These are phyloP conservation scores for Zygoascus meyerae DNA, from an alignment of 1,139 yeast genomes.

Conservation along the genomic window DNA sequence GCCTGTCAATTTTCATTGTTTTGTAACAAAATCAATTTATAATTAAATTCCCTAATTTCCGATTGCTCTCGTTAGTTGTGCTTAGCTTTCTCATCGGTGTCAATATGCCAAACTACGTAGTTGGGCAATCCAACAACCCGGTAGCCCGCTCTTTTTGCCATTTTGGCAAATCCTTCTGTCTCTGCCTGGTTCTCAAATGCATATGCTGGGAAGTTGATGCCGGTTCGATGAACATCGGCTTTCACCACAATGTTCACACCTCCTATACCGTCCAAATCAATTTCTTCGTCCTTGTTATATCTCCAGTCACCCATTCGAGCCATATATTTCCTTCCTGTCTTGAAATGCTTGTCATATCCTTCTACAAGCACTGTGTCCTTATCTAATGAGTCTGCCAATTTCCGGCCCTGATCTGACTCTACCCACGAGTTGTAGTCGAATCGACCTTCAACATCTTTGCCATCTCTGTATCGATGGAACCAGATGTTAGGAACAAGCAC, in stretches of 20 bases:
- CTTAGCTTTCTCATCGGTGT: constrained; percentile 25
- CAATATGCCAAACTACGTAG: constrained; percentile 67
- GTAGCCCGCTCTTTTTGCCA: constrained; percentile 77
- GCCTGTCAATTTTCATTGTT: not conserved
- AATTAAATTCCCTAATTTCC: no score
- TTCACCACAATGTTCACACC: constrained; percentile 83
- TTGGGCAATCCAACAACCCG: constrained; percentile 83
- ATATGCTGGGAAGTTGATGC: constrained; percentile 84
- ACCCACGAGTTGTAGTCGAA: constrained; percentile 88
- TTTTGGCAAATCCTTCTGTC: constrained; percentile 82
- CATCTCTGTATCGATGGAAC: constrained; percentile 75
- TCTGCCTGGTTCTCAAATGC: constrained; percentile 88
- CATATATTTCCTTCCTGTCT: constrained; percentile 81
- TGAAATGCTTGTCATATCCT: constrained; percentile 76
- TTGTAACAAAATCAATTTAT: no score
- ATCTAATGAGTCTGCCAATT: constrained; percentile 56
- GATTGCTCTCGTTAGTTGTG: not conserved
- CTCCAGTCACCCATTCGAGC: constrained; percentile 63
- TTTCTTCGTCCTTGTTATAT: constrained; percentile 59
- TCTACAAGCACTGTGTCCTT: constrained; percentile 89
- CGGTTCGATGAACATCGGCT: constrained; percentile 75
- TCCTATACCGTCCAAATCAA: constrained; percentile 83
- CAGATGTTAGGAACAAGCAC: constrained; percentile 87
- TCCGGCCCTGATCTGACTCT: constrained; percentile 66
- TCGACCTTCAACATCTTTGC: constrained; percentile 69